phyloP scores from a whole-genome alignment of 2,329 filamentous ascomycete genomes.

The Lachnum nothofagi region DNA sequence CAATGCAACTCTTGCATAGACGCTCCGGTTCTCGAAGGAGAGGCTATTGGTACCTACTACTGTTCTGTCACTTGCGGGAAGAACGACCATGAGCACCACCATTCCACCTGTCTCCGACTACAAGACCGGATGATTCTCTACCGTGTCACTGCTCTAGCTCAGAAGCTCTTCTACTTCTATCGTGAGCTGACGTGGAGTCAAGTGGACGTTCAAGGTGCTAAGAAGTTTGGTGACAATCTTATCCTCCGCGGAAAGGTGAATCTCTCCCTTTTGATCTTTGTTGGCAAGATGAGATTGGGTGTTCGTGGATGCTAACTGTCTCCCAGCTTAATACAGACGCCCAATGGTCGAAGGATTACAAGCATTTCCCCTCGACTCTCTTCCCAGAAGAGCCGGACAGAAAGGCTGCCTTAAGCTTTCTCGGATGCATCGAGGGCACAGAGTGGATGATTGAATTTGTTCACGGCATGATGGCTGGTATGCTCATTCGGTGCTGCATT shows the following conservation, averaged over 20 bases:
- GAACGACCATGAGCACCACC: background rate
- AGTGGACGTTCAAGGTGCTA: background rate
- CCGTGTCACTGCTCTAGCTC: background rate
- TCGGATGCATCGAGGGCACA: background rate
- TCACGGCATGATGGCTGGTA: background rate
- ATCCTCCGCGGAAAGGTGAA: background rate
- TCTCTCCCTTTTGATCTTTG: background rate
- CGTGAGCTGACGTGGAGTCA: conserved; percentile 1
- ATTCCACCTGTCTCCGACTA: background rate
- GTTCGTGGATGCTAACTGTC: background rate
- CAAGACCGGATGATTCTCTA: conserved; percentile 1
- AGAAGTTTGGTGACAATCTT: background rate
- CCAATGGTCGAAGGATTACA: background rate
- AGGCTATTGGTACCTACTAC: background rate
- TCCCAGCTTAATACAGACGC: too few species aligned
- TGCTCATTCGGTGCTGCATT: background rate
- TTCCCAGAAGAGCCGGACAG: background rate
- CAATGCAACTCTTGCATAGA: background rate
- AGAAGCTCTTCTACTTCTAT: conserved; percentile 4
- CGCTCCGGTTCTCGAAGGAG: background rate
- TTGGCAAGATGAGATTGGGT: background rate
- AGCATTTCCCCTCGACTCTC: background rate
- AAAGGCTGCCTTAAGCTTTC: background rate
- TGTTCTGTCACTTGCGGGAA: background rate
- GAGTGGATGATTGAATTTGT: conserved; percentile 3